Evolutionary conservation across 1,284 basidiomycete species (phyloP).

Genomic region (Ustilago hordei): DNA sequence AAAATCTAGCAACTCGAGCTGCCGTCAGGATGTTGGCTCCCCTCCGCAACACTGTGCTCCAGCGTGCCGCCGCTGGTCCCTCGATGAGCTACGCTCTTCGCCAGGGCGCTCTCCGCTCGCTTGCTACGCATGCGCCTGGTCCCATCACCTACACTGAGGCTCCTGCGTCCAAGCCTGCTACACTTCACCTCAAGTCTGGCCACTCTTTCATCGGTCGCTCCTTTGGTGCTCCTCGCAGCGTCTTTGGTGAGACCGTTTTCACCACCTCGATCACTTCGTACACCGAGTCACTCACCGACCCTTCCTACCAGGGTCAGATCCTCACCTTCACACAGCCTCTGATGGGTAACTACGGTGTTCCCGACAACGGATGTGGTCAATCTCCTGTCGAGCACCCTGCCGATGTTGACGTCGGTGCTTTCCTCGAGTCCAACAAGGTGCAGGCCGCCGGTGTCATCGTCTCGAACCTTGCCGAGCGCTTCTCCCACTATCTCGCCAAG

Average conservation of each 20-base stretch:
- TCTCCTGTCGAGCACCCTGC: conserved; percentile 73
- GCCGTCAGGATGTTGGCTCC: conserved; percentile 32
- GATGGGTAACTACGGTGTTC: conserved; percentile 99
- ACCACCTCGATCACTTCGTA: conserved; percentile 99
- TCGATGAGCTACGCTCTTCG: conserved; percentile 14
- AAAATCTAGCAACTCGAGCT: not conserved
- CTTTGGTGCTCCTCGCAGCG: conserved; percentile 88
- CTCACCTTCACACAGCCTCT: conserved; percentile 98
- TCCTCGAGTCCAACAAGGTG: conserved; percentile 86
- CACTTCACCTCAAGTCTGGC: conserved; percentile 91
- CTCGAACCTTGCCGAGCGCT: conserved; percentile 91
- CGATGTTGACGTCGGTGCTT: conserved; percentile 71
- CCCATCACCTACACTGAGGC: conserved; percentile 62
- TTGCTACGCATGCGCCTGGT: conserved; percentile 35
- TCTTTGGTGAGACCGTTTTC: conserved; percentile 97
- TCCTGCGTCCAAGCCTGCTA: conserved; percentile 75
- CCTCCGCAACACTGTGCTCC: conserved; percentile 46
- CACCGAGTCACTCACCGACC: conserved; percentile 99
- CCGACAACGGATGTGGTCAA: conserved; percentile 75
- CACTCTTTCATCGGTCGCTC: conserved; percentile 88
- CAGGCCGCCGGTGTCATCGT: conserved; percentile 95
- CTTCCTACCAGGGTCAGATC: conserved; percentile 97
- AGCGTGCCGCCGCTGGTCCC: conserved; percentile 29
- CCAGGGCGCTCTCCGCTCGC: conserved; percentile 23
- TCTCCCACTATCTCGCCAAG: conserved; percentile 92